Evolutionary conservation across 495 filamentous ascomycete genomes (phyloP), one percentile per base, ranked within the genome.

Genomic region (Chaetomium cochliodes): DNA sequence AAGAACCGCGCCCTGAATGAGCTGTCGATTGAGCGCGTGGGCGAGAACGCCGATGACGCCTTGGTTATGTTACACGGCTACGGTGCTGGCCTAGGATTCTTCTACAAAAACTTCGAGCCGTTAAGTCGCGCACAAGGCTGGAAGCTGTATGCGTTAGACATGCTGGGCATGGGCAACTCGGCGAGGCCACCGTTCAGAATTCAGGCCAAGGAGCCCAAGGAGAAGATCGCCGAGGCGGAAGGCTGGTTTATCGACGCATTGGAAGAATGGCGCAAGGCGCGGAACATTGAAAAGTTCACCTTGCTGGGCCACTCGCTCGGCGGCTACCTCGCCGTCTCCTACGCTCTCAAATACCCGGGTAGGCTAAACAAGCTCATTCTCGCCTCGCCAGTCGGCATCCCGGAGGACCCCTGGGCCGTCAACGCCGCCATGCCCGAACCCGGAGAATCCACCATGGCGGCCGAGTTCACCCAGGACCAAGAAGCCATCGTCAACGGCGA

Each of bases 1-100:
- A 93, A 91, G 73, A 84, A 96, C 69, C 87, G 94, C 30, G 88
- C 88, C 8, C 76, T 98, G 53, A 98, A 98, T 70, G 94, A 98
- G 72, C 93, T 97, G 77, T 90, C 88, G 9, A 86, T 98, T 2
- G 92, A 97, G 73, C 84, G 94, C 57, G 76, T 90, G 3, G 90
- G 85, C 26, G 94, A 98, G 65, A 82, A 85, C 7, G 87, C 89
- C 13, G 86, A 93, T 57, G 77, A 87, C 66, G 92, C 93, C 62
- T 80, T 98, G n/a, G 93, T 98, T 23, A 97, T 98, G 88, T 80
- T 98, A 15, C 94, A 98, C 72, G 94, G 94, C 44, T 98, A 98
- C 75, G 96, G 96, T 46, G 94, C 94, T 1, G 94, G 94, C 0
- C 79, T 98, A 4, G 94, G 92, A 5, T 98, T 98, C 73, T 98